phyloP scores from a whole-genome alignment of 2,329 filamentous ascomycete genomes.

The Nothophaeocryptopus gaeumannii region DNA sequence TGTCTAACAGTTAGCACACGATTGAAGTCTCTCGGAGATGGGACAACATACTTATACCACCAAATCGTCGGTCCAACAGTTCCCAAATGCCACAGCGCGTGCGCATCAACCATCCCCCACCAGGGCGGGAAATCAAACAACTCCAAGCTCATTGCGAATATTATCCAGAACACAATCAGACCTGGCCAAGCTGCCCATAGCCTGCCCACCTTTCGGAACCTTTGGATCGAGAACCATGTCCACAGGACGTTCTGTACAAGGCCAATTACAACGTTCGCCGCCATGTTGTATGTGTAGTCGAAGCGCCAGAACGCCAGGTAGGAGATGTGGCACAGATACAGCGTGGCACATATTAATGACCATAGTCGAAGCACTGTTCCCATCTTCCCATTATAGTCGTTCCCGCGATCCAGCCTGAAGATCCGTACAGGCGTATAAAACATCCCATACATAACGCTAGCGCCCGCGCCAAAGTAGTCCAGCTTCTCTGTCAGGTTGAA shows the following conservation, averaged over 20 bases:
- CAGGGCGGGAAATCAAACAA: slow-evolving; percentile 89
- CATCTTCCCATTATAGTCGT: slow-evolving; percentile 36
- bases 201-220: slow-evolving; percentile 68
- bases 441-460: slow-evolving; percentile 83
- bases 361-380: slow-evolving; percentile 64
- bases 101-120: slow-evolving; percentile 80
- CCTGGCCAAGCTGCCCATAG: slow-evolving; percentile 87
- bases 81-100: slow-evolving; percentile 92
- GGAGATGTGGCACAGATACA: slow-evolving; percentile 74
- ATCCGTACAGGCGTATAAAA: slow-evolving; percentile 82
- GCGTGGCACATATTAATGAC: slow-evolving; percentile 66
- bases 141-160: slow-evolving; percentile 92
- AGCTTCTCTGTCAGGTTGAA: slow-evolving; percentile 83
- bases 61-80: slow-evolving; percentile 83
- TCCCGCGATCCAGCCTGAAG: slow-evolving; percentile 70
- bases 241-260: slow-evolving; percentile 78
- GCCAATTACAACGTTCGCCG: slow-evolving; percentile 82
- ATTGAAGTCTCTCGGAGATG: not conserved
- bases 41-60: slow-evolving; percentile 82
- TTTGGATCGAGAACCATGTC: slow-evolving; percentile 75
- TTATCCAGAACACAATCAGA: slow-evolving; percentile 85
- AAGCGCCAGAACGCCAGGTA: slow-evolving; percentile 84
- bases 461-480: slow-evolving; percentile 93
- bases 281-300: slow-evolving; percentile 99
- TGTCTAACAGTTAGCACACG: slow-evolving; percentile 39